Conservation (phyloP, 2,329 filamentous ascomycete genomes). For the Colletotrichum brevisporum region DNA sequence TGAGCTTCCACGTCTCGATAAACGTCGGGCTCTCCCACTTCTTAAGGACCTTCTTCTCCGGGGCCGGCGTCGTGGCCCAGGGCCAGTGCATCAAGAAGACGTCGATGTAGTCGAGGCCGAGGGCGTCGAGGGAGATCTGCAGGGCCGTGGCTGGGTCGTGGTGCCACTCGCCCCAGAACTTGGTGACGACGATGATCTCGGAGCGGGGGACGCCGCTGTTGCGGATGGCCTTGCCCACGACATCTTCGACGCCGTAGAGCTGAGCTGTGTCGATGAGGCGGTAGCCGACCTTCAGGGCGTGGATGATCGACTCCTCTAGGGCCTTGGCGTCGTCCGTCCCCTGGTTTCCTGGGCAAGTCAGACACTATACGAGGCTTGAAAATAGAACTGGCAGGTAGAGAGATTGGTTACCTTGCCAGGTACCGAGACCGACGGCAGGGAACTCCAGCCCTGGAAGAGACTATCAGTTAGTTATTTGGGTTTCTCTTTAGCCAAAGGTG, state of each 20-base stretch:
- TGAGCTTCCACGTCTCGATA: constrained; percentile 47
- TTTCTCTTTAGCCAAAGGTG: background rate
- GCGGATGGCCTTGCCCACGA: constrained; percentile 50
- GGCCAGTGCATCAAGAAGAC: constrained; percentile 56
- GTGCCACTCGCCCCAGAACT: constrained; percentile 53
- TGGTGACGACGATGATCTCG: constrained; percentile 65
- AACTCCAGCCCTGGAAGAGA: constrained; percentile 28
- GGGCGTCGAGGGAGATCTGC: constrained; percentile 46
- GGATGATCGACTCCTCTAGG: constrained; percentile 49
- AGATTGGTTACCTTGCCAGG: constrained; percentile 44
- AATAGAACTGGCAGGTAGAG: too few relatives aligned
- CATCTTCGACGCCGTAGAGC: constrained; percentile 46
- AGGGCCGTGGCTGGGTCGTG: constrained; percentile 48
- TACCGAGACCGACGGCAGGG: constrained; percentile 46
- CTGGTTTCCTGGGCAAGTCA: constrained; percentile 24
- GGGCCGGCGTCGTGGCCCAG: constrained; percentile 45
- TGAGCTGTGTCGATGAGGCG: constrained; percentile 48
- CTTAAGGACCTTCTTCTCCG: constrained; percentile 42
- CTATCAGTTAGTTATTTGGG: background rate
- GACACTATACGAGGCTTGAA: background rate
- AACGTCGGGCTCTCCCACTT: constrained; percentile 46
- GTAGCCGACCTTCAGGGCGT: constrained; percentile 49
- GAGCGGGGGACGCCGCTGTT: constrained; percentile 50
- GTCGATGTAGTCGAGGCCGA: constrained; percentile 51
- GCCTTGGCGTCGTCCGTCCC: constrained; percentile 42